phyloP scores from a whole-genome alignment of 208 protist species.

The Leishmania arabica region DNA sequence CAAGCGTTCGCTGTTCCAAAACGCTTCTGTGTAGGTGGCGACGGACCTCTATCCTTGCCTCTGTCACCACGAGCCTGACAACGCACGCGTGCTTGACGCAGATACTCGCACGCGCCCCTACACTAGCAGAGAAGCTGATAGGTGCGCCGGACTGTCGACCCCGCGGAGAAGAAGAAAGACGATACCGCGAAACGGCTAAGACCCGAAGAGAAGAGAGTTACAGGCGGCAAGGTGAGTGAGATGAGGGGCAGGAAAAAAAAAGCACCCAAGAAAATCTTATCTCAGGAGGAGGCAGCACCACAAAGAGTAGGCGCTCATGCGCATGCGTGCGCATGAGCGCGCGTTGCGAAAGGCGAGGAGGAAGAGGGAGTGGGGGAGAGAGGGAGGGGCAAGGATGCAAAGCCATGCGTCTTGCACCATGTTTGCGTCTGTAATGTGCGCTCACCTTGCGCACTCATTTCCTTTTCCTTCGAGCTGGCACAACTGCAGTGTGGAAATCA shows the following conservation, averaged over 20 bases:
- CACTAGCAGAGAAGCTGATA: not conserved
- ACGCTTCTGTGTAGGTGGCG: not conserved
- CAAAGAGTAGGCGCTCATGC: not conserved
- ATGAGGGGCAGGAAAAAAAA: not conserved
- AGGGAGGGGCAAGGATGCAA: not conserved
- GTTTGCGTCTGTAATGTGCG: not conserved
- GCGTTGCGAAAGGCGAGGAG: not conserved
- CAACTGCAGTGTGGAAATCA: not conserved
- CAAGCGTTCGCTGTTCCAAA: not conserved
- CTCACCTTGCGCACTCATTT: not conserved
- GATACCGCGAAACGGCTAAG: not conserved
- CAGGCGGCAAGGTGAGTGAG: not conserved
- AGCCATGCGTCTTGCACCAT: not conserved
- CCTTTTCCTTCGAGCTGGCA: not conserved
- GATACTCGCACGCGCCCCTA: not conserved
- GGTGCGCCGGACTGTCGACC: not conserved
- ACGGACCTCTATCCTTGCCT: not conserved
- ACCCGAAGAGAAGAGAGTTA: not conserved
- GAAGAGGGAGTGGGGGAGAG: not conserved
- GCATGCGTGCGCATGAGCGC: not conserved
- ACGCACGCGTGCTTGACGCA: not conserved
- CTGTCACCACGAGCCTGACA: not conserved
- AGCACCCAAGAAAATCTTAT: not conserved
- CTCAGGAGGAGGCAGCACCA: not conserved
- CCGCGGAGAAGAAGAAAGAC: not conserved